Evolutionary conservation across 225 moss, liverwort and hornwort genomes (phyloP), one percentile per base, ranked within the genome.

Genomic region (Asterella californica): DNA sequence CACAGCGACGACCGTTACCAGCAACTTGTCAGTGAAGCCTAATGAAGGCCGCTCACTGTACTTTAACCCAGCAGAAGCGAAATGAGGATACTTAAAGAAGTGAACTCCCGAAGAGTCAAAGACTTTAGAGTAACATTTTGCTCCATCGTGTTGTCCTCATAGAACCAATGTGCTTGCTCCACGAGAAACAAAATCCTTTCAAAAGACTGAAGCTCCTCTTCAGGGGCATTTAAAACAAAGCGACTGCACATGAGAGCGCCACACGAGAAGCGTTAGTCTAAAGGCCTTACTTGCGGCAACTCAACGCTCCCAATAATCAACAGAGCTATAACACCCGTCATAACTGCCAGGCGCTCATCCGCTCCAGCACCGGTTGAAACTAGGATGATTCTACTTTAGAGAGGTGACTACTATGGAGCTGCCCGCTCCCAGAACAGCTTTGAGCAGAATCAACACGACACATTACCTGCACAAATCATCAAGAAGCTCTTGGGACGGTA

Each of bases 121-220:
- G 89, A 87, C 81, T 99, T 99, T 8, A 99, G 79, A 36, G 92
- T 74, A 38, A 79, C 76, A 77, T 93, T 92, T 82, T 99, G 99
- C 76, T 99, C 99, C 97, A 99, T 95, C 10, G 97, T 89, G 48
- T 99, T 95, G 69, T 99, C 99, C 70, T 99, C 95, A 32, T 99
- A 95, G 34, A 99, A 99, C 99, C 99, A 99, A 90, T 95, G 99
- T 45, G 99, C 99, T 79, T 99, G 94, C 89, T 99, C 99, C 61
- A 99, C 92, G 2, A 90, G 90, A 76, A 99, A 99, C 33, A 99
- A 76, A 68, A 99, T 93, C 77, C 99, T 90, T 81, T 99, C 99
- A 50, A 99, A 99, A 0, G 99, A 92, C 50, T 90, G 95, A 0
- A 93, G 83, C 85, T 99, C 95, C 85, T 99, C 99, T 46, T 93